A percentile compares a stretch with the other conserved stretches of the same genome.
Conservation (phyloP, 257 asterid genomes). For the Nicotiana sylvestris region DNA sequence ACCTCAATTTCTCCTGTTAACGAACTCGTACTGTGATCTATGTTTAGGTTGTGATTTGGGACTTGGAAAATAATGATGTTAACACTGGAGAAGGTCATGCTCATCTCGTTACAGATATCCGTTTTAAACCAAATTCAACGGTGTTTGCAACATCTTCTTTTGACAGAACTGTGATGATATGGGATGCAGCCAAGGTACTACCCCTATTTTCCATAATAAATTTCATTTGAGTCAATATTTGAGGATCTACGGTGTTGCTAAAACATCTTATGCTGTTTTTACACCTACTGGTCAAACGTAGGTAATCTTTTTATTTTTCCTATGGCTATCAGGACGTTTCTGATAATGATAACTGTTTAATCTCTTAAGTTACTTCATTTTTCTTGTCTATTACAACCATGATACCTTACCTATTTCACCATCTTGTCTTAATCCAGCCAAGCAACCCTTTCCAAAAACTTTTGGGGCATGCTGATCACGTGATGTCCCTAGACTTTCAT, state of each 20-base stretch:
- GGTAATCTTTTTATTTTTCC: background rate
- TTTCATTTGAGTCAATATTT: background rate
- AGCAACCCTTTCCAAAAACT: conserved; percentile 16
- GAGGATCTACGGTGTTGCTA: background rate
- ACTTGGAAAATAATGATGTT: conserved; percentile 10
- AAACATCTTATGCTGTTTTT: background rate
- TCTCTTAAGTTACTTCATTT: background rate
- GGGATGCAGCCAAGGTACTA: conserved; percentile 39
- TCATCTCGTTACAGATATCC: conserved; percentile 32
- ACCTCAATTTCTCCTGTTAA: background rate
- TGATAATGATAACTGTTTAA: background rate
- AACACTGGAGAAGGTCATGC: conserved; percentile 18
- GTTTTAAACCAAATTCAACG: conserved; percentile 34
- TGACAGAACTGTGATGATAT: conserved; percentile 37
- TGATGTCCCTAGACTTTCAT: conserved; percentile 43
- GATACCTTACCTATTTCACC: background rate
- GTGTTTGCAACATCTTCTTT: conserved; percentile 41
- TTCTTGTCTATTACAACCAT: conserved; percentile 2
- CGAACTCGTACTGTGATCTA: background rate
- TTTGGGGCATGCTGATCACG: conserved; percentile 39
- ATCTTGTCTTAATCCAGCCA: conserved; percentile 22
- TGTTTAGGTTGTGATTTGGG: conserved; percentile 32
- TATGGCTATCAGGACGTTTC: background rate
- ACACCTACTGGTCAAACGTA: background rate
- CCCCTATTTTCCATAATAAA: background rate